phyloP scores from a whole-genome alignment of 257 asterid species.

The Gentiana macrophylla region DNA sequence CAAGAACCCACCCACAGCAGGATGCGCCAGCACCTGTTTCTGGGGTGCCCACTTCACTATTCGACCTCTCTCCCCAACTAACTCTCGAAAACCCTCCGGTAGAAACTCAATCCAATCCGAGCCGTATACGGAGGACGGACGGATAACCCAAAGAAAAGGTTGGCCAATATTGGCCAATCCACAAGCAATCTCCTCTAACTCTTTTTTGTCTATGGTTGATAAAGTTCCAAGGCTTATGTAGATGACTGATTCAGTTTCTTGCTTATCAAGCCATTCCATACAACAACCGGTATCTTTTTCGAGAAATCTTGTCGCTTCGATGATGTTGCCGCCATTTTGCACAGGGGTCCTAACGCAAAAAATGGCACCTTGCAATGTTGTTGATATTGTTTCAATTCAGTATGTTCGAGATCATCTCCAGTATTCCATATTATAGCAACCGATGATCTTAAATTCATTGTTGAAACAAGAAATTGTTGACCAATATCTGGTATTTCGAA shows the following conservation, averaged over 20 bases:
- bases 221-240: slow-evolving; percentile 38
- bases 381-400: slow-evolving; percentile 16
- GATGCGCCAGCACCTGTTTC: slow-evolving; percentile 9
- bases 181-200: slow-evolving; percentile 28
- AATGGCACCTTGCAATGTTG: slow-evolving; percentile 28
- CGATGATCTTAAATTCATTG: slow-evolving; percentile 22
- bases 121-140: slow-evolving; percentile 1
- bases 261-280: slow-evolving; percentile 31
- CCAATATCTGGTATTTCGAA: not conserved
- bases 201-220: slow-evolving; percentile 13
- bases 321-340: slow-evolving; percentile 1
- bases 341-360: slow-evolving; percentile 23
- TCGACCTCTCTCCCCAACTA: slow-evolving; percentile 1
- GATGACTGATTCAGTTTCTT: slow-evolving; percentile 24
- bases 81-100: not conserved
- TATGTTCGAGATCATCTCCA: slow-evolving; percentile 14
- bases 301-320: not conserved
- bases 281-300: not conserved
- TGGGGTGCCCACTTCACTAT: slow-evolving; percentile 14
- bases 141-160: slow-evolving; percentile 39
- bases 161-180: slow-evolving; percentile 29
- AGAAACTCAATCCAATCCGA: not conserved
- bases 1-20: slow-evolving; percentile 11
- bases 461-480: slow-evolving; percentile 11
- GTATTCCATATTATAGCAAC: slow-evolving; percentile 46